Base-by-base conservation (phyloP, 768 basidiomycete species). In the Boletus reticulatus region DNA sequence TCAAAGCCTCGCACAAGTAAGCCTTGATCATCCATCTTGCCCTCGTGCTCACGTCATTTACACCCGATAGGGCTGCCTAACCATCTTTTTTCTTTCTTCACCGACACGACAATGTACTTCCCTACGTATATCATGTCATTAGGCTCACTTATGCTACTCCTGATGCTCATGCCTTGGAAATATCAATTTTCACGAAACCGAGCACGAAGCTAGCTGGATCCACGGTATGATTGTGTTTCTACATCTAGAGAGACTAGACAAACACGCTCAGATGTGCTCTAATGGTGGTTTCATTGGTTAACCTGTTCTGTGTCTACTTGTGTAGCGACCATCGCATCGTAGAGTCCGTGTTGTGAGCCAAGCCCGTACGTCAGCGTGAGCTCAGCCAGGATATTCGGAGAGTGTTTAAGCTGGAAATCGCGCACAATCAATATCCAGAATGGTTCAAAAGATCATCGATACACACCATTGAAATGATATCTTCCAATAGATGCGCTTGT, bases 401-500 rank as follows among this genome's bases (percentile, higher is more conserved):
- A 46, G 19, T 20, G 37, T 29, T 53, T 32, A 45, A 53, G 52
- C 52, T 46, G 7, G 7, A 14, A 12, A 22, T 12, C 50, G 24
- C 7, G 22, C 32, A 34, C 16, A n/a, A 29, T 52, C 43, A 38
- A 24, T 34, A 13, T 1, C 37, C 10, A 17, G 9, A 43, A 24
- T 24, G 19, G 3, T 7, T 10, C 16, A 31, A 9, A 12, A 13
- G 19, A 38, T 8, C 9, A 8, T 29, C 27, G 8, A 29, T 29
- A 66, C 81, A 37, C 39, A 94, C 93, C 72, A 96, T 69, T 3
- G 89, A 85, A 56, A 98, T 94, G 48, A 98, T 70, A 71, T 97
- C 93, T 62, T 98, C 96, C 10, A 99, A 77, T 13, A 98, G 77
- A 73, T 97, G 94, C 0, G 95, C 93, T 66, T 94, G 95, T 2